Percentiles rank a stretch among this genome's conserved stretches.
Evolutionary conservation across 2,329 filamentous ascomycete species (phyloP).

Genomic region (Colletotrichum sp.): DNA sequence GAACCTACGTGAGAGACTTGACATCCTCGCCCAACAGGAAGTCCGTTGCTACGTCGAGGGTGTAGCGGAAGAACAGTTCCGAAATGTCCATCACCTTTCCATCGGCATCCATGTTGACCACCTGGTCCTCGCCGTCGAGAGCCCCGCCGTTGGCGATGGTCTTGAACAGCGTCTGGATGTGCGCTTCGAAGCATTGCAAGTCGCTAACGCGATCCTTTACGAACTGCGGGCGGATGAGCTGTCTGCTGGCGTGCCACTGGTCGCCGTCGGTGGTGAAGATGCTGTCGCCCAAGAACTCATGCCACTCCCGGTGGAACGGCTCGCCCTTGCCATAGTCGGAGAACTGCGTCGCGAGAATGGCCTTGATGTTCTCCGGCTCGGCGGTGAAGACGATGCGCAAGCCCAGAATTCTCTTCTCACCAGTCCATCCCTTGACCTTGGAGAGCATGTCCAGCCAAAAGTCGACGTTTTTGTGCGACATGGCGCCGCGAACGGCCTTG

Average conservation of each 20-base stretch:
- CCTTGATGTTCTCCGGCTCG: constrained; percentile 91
- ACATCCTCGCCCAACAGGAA: constrained; percentile 84
- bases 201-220: constrained; percentile 84
- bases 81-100: constrained; percentile 71
- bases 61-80: constrained; percentile 83
- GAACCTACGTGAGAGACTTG: constrained; percentile 58
- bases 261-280: constrained; percentile 83
- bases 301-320: constrained; percentile 76
- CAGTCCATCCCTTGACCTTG: constrained; percentile 54
- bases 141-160: constrained; percentile 66
- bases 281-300: constrained; percentile 75
- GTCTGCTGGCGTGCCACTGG: constrained; percentile 80
- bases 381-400: constrained; percentile 74
- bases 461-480: constrained; percentile 61
- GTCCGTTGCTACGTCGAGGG: constrained; percentile 84
- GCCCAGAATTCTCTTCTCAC: constrained; percentile 61
- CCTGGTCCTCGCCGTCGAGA: constrained; percentile 63
- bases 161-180: constrained; percentile 75
- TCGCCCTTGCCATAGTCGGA: constrained; percentile 81
- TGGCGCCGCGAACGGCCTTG: constrained; percentile 56
- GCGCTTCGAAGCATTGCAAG: constrained; percentile 79
- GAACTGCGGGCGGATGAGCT: constrained; percentile 86
- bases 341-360: constrained; percentile 87
- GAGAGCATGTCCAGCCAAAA: constrained; percentile 64
- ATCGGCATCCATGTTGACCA: constrained; percentile 67